Evolutionary conservation across 2,329 filamentous ascomycete genomes (phyloP).

Genomic region (Rhinocladiella mackenziei): DNA sequence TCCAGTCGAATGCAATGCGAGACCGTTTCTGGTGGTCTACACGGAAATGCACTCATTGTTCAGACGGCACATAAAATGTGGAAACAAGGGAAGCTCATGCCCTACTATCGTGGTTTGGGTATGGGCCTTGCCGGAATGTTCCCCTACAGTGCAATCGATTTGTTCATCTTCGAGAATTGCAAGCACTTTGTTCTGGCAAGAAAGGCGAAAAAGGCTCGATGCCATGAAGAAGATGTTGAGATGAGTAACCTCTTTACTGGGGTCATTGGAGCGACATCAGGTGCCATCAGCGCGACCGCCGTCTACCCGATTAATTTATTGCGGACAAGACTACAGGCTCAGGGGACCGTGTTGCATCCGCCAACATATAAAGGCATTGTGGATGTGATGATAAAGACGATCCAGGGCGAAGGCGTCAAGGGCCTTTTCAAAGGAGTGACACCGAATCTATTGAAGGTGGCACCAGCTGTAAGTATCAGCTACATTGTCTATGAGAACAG

Average conservation of each 20-base stretch:
- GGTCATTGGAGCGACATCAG: constrained; percentile 83
- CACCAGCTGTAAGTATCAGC: constrained; percentile 90
- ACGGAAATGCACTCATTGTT: constrained; percentile 75
- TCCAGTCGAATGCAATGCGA: constrained; percentile 82
- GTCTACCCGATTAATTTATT: constrained; percentile 95
- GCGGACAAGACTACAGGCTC: constrained; percentile 85
- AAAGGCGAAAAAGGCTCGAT: constrained; percentile 64
- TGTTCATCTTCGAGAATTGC: constrained; percentile 90
- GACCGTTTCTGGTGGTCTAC: constrained; percentile 78
- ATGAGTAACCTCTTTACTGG: constrained; percentile 81
- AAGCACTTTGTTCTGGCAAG: constrained; percentile 69
- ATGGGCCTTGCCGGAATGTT: constrained; percentile 97
- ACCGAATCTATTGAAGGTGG: constrained; percentile 92
- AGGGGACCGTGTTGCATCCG: constrained; percentile 88
- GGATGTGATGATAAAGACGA: constrained; percentile 81
- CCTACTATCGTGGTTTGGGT: constrained; percentile 86
- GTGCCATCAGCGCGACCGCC: constrained; percentile 84
- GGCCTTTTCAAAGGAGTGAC: constrained; percentile 94
- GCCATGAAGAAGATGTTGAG: constrained; percentile 76
- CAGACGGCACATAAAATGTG: constrained; percentile 86
- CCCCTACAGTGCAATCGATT: constrained; percentile 93
- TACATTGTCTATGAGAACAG: constrained; percentile 92
- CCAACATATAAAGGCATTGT: constrained; percentile 85
- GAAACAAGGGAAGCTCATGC: constrained; percentile 65
- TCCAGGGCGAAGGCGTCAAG: constrained; percentile 74